Percentiles rank a stretch among this genome's conserved stretches.
These are phyloP conservation scores for Castanea sativa DNA, from an alignment of 306 rosid genomes.

Conservation along the genomic window DNA sequence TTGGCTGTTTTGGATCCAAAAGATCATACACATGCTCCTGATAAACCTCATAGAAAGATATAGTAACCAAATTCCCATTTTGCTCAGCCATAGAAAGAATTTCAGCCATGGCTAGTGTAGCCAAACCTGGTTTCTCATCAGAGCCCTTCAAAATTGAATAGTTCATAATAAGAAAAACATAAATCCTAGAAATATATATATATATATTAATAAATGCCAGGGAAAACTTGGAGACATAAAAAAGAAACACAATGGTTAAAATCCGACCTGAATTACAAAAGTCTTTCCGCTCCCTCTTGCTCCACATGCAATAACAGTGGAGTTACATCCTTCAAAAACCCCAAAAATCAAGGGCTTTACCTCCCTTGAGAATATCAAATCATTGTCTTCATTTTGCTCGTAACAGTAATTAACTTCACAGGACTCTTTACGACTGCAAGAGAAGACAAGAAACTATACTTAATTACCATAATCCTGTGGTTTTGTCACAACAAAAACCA, in stretches of 20 bases:
- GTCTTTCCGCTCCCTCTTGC: conserved; percentile 92
- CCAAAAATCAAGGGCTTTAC: conserved; percentile 61
- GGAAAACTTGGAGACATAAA: too few species aligned
- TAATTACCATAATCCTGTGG: background rate
- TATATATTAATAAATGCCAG: too few species aligned
- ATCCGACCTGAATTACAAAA: conserved; percentile 60
- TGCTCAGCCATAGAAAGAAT: conserved; percentile 55
- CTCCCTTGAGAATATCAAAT: conserved; percentile 53
- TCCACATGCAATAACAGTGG: conserved; percentile 76
- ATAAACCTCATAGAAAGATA: conserved; percentile 78
- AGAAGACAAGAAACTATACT: background rate
- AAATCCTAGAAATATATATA: background rate
- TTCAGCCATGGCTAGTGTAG: conserved; percentile 58
- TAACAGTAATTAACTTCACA: conserved; percentile 65
- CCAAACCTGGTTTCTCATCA: conserved; percentile 66
- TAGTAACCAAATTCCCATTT: conserved; percentile 42
- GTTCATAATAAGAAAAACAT: background rate
- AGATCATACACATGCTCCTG: conserved; percentile 74
- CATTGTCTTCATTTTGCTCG: conserved; percentile 58
- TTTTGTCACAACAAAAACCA: too few species aligned
- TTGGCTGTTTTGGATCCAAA: conserved; percentile 52
- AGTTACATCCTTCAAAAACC: conserved; percentile 63
- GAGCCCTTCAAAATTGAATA: conserved; percentile 60
- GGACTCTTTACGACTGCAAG: conserved; percentile 56
- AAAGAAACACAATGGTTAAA: background rate